Base-by-base conservation (phyloP, 306 rosid species). In the Nissolia schottii region DNA sequence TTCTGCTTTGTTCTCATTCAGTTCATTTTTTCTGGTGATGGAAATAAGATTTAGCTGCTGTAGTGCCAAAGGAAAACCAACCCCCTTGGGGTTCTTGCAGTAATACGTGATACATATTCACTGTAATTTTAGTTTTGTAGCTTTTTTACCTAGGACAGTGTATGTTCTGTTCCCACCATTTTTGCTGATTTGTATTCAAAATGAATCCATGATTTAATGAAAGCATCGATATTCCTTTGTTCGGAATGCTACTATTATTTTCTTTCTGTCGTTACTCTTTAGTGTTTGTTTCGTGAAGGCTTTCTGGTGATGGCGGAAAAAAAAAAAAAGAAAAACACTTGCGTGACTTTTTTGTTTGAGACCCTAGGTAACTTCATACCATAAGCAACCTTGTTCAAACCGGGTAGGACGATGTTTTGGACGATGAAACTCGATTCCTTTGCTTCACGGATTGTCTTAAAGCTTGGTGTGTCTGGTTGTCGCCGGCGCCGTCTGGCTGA, bases 51-150 rank as follows among this genome's bases (percentile, higher is more conserved):
- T 67, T 60, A 65, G 81, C 72, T 81, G 85, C 55, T 35, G 60
- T 67, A 83, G 77, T 68, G 83, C 66, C 76, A 59, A 71, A 49
- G 77, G 63, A 76, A 67, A 63, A 58, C 54, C 79, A 63, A 58
- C 54, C 79, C 81, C 67, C 2, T 51, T 31, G 45, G 86, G 88
- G 70, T 35, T 71, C 59, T 73, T 68, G 79, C 82, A 62, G 80
- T 82, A 67, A 35, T 78, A 45, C 70, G n/a, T n/a, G n/a, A n/a
- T n/a, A 31, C 15, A 59, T 23, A 60, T 8, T 41, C 71, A 43
- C 79, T 83, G 84, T 82, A 81, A 81, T 77, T 77, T 75, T 80
- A 68, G 71, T 68, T 72, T 18, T 70, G 54, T 84, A 78, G 89
- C 54, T 73, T 76, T 66, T 65, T 64, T 64, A 50, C 68, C 68